These are phyloP conservation scores for Cyberlindnera amylophila DNA, from an alignment of 805 yeast genomes.

Conservation along the genomic window DNA sequence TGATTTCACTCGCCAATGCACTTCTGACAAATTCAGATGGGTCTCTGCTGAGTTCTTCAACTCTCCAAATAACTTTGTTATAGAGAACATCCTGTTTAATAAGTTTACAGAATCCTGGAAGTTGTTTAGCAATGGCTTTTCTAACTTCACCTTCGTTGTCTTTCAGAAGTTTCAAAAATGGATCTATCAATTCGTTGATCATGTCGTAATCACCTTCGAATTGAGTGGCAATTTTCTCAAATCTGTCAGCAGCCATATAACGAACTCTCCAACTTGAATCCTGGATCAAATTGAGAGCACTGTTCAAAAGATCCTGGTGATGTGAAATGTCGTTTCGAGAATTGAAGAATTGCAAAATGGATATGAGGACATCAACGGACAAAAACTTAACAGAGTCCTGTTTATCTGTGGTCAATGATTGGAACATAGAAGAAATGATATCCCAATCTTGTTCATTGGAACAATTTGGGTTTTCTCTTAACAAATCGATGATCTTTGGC, in stretches of 20 bases:
- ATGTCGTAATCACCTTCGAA: slow-evolving; percentile 56
- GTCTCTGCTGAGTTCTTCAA: slow-evolving; percentile 81
- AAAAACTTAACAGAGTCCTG: slow-evolving; percentile 95
- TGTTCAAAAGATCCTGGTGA: slow-evolving; percentile 56
- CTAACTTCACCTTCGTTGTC: slow-evolving; percentile 97
- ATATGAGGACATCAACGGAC: slow-evolving; percentile 80
- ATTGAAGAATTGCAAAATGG: slow-evolving; percentile 71
- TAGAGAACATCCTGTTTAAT: slow-evolving; percentile 52
- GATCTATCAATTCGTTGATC: slow-evolving; percentile 45
- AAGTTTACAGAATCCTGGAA: slow-evolving; percentile 67
- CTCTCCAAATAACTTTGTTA: slow-evolving; percentile 74
- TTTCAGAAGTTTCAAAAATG: slow-evolving; percentile 72
- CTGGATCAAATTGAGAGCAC: slow-evolving; percentile 65
- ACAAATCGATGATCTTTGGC: slow-evolving; percentile 66
- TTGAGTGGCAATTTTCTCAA: slow-evolving; percentile 65
- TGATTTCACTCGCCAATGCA: slow-evolving; percentile 83
- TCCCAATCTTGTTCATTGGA: slow-evolving; percentile 67
- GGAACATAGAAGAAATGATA: slow-evolving; percentile 76
- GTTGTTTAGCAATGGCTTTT: slow-evolving; percentile 88
- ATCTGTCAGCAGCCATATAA: slow-evolving; percentile 96
- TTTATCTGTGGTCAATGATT: slow-evolving; percentile 69
- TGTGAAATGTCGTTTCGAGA: slow-evolving; percentile 53
- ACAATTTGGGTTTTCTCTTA: slow-evolving; percentile 43
- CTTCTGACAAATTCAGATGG: slow-evolving; percentile 91
- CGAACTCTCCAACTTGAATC: slow-evolving; percentile 98